These are phyloP conservation scores for Hamamelis virginiana DNA, from an alignment of 164 flowering plant genomes.

Conservation along the genomic window DNA sequence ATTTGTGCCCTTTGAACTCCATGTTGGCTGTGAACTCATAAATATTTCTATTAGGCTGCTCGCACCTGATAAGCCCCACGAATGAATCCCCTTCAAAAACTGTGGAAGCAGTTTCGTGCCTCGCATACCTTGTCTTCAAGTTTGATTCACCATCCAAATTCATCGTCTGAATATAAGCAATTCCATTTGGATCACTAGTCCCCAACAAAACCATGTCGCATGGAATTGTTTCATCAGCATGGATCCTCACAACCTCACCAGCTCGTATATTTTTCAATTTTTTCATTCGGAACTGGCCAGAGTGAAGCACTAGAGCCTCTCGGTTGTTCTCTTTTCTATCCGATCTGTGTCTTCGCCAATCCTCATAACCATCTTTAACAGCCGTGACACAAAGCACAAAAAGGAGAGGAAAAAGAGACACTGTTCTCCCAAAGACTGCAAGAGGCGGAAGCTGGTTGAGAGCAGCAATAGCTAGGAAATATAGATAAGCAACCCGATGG, in stretches of 20 bases:
- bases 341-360: conserved; percentile 92
- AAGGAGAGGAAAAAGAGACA: conserved; percentile 85
- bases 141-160: conserved; percentile 93
- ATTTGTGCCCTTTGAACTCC: conserved; percentile 68
- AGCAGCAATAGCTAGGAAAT: conserved; percentile 86
- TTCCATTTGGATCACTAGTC: conserved; percentile 84
- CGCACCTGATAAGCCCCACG: conserved; percentile 76
- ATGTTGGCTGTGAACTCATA: conserved; percentile 89
- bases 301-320: conserved; percentile 59
- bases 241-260: conserved; percentile 79
- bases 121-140: conserved; percentile 88
- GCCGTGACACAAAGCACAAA: conserved; percentile 91
- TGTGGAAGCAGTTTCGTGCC: conserved; percentile 70
- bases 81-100: conserved; percentile 44
- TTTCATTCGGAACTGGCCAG: conserved; percentile 48
- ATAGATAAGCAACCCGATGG: conserved; percentile 85
- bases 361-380: conserved; percentile 94
- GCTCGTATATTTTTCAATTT: conserved; percentile 74
- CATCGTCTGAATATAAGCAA: conserved; percentile 92
- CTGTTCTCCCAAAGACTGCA: conserved; percentile 95
- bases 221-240: conserved; percentile 76
- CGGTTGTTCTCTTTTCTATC: conserved; percentile 82
- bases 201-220: conserved; percentile 88
- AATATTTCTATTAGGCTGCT: conserved; percentile 88
- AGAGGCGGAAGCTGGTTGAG: conserved; percentile 96